Evolutionary conservation across 192 early-diverging fungal genomes (phyloP).

Genomic region (Podila epigama): DNA sequence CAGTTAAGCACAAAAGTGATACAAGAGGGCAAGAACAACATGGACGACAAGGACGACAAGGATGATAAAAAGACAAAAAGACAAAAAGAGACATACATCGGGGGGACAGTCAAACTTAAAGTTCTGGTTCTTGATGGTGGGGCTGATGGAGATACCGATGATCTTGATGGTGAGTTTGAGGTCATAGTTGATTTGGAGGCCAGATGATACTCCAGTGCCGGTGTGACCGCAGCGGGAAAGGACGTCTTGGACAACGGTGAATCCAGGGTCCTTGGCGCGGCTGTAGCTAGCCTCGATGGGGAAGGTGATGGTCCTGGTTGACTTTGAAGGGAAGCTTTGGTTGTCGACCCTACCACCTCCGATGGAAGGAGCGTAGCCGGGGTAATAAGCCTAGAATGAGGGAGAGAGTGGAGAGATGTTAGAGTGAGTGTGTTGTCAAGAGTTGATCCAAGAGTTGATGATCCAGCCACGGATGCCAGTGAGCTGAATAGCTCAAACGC

Average conservation of each 20-base stretch:
- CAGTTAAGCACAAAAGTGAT: no score
- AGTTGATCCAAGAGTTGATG: background rate
- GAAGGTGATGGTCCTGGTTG: conserved; percentile 50
- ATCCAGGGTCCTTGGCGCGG: conserved; percentile 17
- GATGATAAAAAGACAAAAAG: no score
- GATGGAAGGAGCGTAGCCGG: conserved; percentile 45
- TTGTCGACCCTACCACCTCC: conserved; percentile 55
- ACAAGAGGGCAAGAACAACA: no score
- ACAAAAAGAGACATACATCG: conserved; percentile 16
- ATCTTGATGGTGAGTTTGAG: conserved; percentile 57
- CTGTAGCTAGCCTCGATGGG: conserved; percentile 53
- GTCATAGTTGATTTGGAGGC: conserved; percentile 54
- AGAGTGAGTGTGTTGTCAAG: background rate
- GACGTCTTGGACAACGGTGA: conserved; percentile 50
- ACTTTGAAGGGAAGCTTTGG: conserved; percentile 40
- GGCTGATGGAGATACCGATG: conserved; percentile 51
- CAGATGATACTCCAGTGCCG: conserved; percentile 12
- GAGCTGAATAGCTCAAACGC: no score
- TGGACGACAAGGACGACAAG: no score
- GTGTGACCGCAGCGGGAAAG: conserved; percentile 49
- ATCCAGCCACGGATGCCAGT: background rate
- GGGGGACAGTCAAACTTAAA: conserved; percentile 50
- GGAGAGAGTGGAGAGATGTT: background rate
- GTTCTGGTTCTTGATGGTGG: conserved; percentile 49
- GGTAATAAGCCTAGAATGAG: conserved; percentile 61